Evolutionary conservation across 2,329 filamentous ascomycete species (phyloP).

Genomic region (Apiospora koreana): DNA sequence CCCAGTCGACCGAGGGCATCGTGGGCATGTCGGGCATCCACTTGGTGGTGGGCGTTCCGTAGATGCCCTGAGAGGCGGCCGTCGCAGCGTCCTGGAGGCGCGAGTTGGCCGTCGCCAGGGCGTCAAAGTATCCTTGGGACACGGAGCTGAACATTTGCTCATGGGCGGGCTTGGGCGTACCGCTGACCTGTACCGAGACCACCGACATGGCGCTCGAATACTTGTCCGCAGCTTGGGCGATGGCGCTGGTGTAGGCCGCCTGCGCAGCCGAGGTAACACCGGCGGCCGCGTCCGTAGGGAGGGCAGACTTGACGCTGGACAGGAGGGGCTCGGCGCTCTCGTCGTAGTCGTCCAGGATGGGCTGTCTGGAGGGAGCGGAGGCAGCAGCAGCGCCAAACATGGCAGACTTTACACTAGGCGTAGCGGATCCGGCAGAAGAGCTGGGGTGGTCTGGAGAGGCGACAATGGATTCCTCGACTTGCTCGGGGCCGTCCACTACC

Average conservation of each 20-base stretch:
- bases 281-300: slow-evolving; percentile 37
- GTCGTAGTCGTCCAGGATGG: slow-evolving; percentile 43
- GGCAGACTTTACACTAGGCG: slow-evolving; percentile 43
- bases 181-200: slow-evolving; percentile 67
- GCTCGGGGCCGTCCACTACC: slow-evolving; percentile 26
- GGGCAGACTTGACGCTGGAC: slow-evolving; percentile 35
- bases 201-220: slow-evolving; percentile 69
- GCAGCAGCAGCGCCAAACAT: slow-evolving; percentile 54
- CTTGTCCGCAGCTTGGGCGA: slow-evolving; percentile 66
- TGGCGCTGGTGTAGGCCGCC: slow-evolving; percentile 64
- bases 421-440: slow-evolving; percentile 22
- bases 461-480: slow-evolving; percentile 37
- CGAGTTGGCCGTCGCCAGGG: slow-evolving; percentile 62
- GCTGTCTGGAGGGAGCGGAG: slow-evolving; percentile 47
- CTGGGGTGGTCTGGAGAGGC: slow-evolving; percentile 27
- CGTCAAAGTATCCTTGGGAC: slow-evolving; percentile 67
- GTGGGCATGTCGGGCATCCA: slow-evolving; percentile 35
- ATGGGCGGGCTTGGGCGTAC: slow-evolving; percentile 68
- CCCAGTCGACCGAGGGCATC: slow-evolving; percentile 47
- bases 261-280: slow-evolving; percentile 46
- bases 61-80: slow-evolving; percentile 50
- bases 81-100: slow-evolving; percentile 57
- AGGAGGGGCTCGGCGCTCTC: slow-evolving; percentile 44
- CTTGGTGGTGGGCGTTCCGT: slow-evolving; percentile 49
- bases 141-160: slow-evolving; percentile 70